Base-by-base conservation (phyloP, 192 early-diverging fungal species). In the Coemansia sp. region DNA sequence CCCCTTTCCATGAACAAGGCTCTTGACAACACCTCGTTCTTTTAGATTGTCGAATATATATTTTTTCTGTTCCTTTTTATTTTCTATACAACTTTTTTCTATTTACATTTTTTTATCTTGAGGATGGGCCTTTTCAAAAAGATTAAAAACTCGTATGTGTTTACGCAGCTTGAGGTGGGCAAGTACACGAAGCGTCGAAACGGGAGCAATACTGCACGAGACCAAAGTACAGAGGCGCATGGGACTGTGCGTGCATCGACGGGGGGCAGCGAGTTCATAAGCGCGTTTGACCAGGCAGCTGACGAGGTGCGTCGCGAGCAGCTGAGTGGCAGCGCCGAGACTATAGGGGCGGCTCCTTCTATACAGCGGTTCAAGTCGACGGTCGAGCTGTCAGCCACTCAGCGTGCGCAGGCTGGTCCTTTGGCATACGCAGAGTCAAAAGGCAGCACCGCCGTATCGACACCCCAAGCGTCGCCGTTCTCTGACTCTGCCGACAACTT, bases 161-260 rank as follows among this genome's bases (percentile, higher is more conserved):
- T 83, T 66, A 86, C 85, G 31, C 85, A 86, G 34, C 33, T 82
- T 46, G 85, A 86, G 62, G 85, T 86, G 8, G 85, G 85, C 55
- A 86, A 86, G 75, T 86, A 86, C 74, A 86, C 85, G 51, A 80
- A 80, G 70, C 85, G 85, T 54, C 68, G 85, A n/a, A 38, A 60
- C 31, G 46, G 63, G 22, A 60, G 40, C 47, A 71, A 51, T 57
- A 15, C 72, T 1, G 46, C 64, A 15, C 44, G 66, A 15, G 57
- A 59, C 27, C 61, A 33, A 4, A 34, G 20, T 16, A 12, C 65
- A 2, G 62, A 47, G 10, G 22, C 12, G 10, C 57, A 34, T 5
- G 47, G 65, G 31, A 46, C 33, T 29, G 57, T 63, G 34, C 57
- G 70, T 11, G 34, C 75, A 22, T 57, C 73, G 10, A 51, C 69